Percentiles rank a stretch among this genome's conserved stretches.
Conservation (phyloP, 768 basidiomycete species). For the Tulasnella sp. region DNA sequence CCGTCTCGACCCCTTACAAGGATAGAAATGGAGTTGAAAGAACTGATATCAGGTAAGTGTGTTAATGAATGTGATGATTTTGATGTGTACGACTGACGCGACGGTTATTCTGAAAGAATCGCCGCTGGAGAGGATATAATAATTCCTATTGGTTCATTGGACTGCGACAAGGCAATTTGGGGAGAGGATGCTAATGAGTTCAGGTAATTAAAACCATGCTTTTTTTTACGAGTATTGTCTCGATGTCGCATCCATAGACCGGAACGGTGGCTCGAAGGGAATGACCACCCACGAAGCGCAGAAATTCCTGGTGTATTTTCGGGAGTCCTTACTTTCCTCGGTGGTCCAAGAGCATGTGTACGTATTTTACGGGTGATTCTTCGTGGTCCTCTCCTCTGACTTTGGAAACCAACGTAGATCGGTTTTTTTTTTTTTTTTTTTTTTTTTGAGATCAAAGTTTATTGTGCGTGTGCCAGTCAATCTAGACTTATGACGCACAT, state of each 20-base stretch:
- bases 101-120: conserved; percentile 21
- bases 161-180: conserved; percentile 49
- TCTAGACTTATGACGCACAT: conserved; percentile 25
- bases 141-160: conserved; percentile 47
- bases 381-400: too few relatives aligned
- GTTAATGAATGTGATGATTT: neutral
- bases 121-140: conserved; percentile 33
- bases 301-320: conserved; percentile 54
- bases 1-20: conserved; percentile 12
- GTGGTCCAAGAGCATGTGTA: conserved; percentile 53
- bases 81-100: neutral
- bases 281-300: conserved; percentile 37
- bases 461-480: too few relatives aligned
- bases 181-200: conserved; percentile 57
- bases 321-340: conserved; percentile 52
- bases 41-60: conserved; percentile 1
- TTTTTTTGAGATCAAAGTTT: too few relatives aligned
- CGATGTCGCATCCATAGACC: conserved; percentile 39
- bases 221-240: too few relatives aligned
- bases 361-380: too few relatives aligned
- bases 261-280: conserved; percentile 47
- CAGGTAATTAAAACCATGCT: conserved; percentile 43
- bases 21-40: conserved; percentile 9
- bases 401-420: too few relatives aligned
- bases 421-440: conserved; percentile 29